Base-by-base conservation (phyloP, 371 early-diverging fungal species). In the Phascolomyces articulosus region DNA sequence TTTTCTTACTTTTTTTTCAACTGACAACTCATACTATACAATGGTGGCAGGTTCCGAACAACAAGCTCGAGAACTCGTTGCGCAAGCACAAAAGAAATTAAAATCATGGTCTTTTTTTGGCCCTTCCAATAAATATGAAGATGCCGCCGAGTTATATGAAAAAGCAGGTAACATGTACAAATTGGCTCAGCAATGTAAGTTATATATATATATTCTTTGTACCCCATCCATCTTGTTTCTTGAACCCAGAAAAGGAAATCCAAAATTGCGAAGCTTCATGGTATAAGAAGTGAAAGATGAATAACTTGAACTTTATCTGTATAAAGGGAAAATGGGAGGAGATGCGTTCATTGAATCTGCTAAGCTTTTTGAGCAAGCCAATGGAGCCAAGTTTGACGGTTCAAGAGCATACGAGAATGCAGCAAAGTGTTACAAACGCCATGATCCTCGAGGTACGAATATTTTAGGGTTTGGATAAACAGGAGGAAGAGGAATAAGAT, bases 121-220 rank as follows among this genome's bases (percentile, higher is more conserved):
- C 8, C 72, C 74, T 18, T 77, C 75, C 2, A 91, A 91, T 68
- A 96, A 95, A 75, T 87, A 85, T 56, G 97, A 96, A 63, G 96
- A 97, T 74, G 97, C 97, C 4, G 92, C 93, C 40, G 98, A 98
- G 57, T 84, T 96, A 31, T 98, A 91, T 74, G 87, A 86, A 71
- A 88, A 91, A 64, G 97, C 98, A 18, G 96, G 88, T 56, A 96
- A 96, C 79, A 84, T 87, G 62, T 97, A 92, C 86, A 96, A 96
- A 78, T 74, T 96, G 29, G 88, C 88, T 61, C 95, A 96, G 78
- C 85, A 89, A 82, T 95, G 95, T 94, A 85, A 68, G 16, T 6
- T 34, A 34, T 34, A 34, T 34, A n/a, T n/a, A n/a, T n/a, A n/a
- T n/a, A n/a, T n/a, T n/a, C n/a, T n/a, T n/a, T n/a, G n/a, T n/a